phyloP scores from a whole-genome alignment of 352 stramenopile genomes.

The Phytophthora aleatoria region DNA sequence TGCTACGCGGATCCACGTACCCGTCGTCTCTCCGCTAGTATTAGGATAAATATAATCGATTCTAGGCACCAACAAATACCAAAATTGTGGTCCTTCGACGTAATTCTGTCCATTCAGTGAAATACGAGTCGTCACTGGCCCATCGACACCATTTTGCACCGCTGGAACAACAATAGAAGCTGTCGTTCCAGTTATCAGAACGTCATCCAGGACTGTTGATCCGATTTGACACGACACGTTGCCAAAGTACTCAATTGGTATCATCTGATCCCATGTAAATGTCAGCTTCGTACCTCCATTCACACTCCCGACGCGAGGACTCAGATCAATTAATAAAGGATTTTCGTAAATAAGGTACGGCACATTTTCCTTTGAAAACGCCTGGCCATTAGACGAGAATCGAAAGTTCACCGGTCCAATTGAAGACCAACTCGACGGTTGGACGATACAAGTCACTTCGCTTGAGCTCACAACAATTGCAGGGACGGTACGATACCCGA shows the following conservation, averaged over 20 bases:
- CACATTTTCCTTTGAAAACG: conserved; percentile 27
- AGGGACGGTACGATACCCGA: conserved; percentile 32
- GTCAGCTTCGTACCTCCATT: conserved; percentile 38
- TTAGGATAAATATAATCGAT: conserved; percentile 33
- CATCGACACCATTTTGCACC: not conserved
- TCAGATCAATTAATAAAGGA: conserved; percentile 18
- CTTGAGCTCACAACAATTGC: conserved; percentile 38
- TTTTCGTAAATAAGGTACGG: conserved; percentile 42
- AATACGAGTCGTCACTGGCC: conserved; percentile 22
- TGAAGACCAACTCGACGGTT: conserved; percentile 25
- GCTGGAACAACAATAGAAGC: conserved; percentile 18
- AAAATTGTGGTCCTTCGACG: conserved; percentile 39
- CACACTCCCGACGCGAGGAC: conserved; percentile 19
- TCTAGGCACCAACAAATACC: conserved; percentile 41
- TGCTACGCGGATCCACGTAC: conserved; percentile 25
- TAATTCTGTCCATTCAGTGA: conserved; percentile 53
- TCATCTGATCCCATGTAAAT: conserved; percentile 22
- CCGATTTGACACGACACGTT: conserved; percentile 35
- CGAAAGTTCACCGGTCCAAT: conserved; percentile 14
- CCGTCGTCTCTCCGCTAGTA: conserved; percentile 18
- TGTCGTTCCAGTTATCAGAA: conserved; percentile 1
- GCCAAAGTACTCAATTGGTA: conserved; percentile 1
- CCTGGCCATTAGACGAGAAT: conserved; percentile 50
- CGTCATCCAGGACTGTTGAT: conserved; percentile 10
- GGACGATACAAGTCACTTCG: conserved; percentile 39